Evolutionary conservation across 2,329 filamentous ascomycete genomes (phyloP).

Genomic region (Colletotrichum destructivum): DNA sequence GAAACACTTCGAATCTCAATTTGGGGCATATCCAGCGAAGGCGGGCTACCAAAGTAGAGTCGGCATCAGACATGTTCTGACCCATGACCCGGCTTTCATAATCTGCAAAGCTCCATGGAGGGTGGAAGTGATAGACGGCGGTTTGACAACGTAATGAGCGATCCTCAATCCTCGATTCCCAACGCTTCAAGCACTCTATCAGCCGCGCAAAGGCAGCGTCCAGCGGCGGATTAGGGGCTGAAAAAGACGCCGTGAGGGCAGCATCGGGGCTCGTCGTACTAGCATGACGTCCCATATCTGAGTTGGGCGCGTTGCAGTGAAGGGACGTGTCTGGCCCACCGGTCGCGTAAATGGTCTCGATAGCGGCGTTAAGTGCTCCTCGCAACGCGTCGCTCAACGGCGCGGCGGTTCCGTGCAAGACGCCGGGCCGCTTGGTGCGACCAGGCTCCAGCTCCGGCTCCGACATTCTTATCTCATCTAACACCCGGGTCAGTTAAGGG

Average conservation of each 20-base stretch:
- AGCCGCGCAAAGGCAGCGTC: conserved; percentile 8
- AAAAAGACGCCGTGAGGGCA: neutral
- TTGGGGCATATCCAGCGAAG: conserved; percentile 22
- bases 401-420: conserved; percentile 24
- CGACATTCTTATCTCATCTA: conserved; percentile 26
- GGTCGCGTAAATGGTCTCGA: conserved; percentile 35
- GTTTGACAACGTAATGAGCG: conserved; percentile 21
- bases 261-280: neutral
- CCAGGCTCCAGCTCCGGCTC: conserved; percentile 14
- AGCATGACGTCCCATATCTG: neutral
- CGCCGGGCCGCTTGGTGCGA: conserved; percentile 15
- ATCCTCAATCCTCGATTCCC: conserved; percentile 13
- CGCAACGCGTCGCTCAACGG: conserved; percentile 25
- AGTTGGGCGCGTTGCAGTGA: neutral
- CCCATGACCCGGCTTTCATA: conserved; percentile 21
- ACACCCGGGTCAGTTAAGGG: neutral
- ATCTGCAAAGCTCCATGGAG: conserved; percentile 20
- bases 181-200: conserved; percentile 4
- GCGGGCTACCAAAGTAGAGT: conserved; percentile 6
- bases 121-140: conserved; percentile 33
- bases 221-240: neutral
- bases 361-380: conserved; percentile 18
- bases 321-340: conserved; percentile 21
- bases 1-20: conserved; percentile 33
- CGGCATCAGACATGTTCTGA: conserved; percentile 19